Conservation (phyloP, 1,284 basidiomycete species). For the Earliella scabrosa region DNA sequence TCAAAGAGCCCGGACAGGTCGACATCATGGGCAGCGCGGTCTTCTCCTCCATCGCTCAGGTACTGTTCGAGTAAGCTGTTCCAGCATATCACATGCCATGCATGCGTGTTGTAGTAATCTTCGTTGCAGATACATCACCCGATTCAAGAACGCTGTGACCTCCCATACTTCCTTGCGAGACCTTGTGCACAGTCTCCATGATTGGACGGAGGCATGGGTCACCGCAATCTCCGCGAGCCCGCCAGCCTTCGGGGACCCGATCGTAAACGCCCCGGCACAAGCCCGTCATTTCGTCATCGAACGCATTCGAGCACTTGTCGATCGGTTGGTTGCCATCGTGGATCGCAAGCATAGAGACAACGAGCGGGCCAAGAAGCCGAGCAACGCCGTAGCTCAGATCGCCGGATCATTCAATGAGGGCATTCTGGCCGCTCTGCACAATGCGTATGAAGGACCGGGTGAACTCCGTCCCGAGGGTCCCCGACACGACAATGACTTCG, state of each 20-base stretch:
- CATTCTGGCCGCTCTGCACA: conserved; percentile 27
- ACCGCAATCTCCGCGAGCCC: conserved; percentile 39
- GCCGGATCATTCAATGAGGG: conserved; percentile 18
- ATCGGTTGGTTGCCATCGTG: conserved; percentile 50
- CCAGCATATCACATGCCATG: background rate
- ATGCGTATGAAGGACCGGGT: conserved; percentile 31
- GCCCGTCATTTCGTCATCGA: conserved; percentile 43
- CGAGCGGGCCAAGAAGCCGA: conserved; percentile 29
- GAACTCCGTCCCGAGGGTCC: conserved; percentile 49
- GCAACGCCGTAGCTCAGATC: conserved; percentile 36
- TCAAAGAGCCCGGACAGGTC: conserved; percentile 45
- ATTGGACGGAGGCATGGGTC: conserved; percentile 54
- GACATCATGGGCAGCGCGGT: conserved; percentile 34
- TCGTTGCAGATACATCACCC: conserved; percentile 52
- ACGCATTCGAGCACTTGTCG: conserved; percentile 43
- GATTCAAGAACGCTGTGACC: conserved; percentile 59
- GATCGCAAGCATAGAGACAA: conserved; percentile 39
- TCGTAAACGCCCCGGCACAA: conserved; percentile 28
- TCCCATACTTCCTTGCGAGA: conserved; percentile 49
- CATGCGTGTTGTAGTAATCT: background rate
- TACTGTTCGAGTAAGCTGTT: conserved; percentile 55
- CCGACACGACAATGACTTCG: conserved; percentile 46
- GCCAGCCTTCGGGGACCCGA: conserved; percentile 42
- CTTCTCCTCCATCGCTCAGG: conserved; percentile 49
- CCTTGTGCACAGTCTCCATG: conserved; percentile 46